Percentiles rank a stretch among this genome's conserved stretches.
Evolutionary conservation across 208 protist genomes (phyloP).

Genomic region (Acanthamoeba culbertsoni): DNA sequence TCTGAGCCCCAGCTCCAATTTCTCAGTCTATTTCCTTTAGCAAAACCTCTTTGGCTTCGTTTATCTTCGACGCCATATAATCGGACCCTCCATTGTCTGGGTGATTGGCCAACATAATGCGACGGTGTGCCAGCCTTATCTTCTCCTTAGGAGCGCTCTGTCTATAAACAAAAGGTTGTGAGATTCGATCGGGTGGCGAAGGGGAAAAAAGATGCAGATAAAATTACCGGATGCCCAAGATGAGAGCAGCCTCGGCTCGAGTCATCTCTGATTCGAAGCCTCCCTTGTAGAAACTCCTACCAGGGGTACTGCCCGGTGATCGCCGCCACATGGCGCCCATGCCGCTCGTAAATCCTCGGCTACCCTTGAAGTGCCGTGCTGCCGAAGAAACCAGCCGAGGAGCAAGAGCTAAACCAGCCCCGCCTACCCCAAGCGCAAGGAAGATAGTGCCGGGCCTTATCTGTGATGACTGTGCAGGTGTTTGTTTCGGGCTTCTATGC

Average conservation of each 20-base stretch:
- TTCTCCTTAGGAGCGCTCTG: constrained; percentile 55
- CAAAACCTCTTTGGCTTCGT: constrained; percentile 11
- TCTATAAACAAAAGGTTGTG: neutral
- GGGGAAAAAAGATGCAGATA: neutral
- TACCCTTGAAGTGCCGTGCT: neutral
- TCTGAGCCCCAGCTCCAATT: neutral
- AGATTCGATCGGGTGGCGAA: too few relatives aligned
- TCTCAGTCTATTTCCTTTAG: neutral
- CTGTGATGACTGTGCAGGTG: neutral
- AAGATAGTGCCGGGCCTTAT: neutral
- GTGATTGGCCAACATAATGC: constrained; percentile 79
- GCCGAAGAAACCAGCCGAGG: neutral
- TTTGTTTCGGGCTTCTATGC: neutral
- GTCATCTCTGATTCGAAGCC: constrained; percentile 80
- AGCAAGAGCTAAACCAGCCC: neutral
- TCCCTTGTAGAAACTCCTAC: constrained; percentile 66
- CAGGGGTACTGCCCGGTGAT: neutral
- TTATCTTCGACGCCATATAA: constrained; percentile 78
- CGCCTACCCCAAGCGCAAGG: neutral
- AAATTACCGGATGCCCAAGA: constrained; percentile 74
- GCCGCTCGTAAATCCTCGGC: neutral
- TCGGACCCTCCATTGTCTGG: constrained; percentile 79
- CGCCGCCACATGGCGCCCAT: neutral
- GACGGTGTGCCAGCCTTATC: constrained; percentile 68
- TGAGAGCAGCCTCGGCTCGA: constrained; percentile 71